Evolutionary conservation across 441 rosid species (phyloP), one percentile per base, ranked within the genome.

Genomic region (Aquilaria agallochum): DNA sequence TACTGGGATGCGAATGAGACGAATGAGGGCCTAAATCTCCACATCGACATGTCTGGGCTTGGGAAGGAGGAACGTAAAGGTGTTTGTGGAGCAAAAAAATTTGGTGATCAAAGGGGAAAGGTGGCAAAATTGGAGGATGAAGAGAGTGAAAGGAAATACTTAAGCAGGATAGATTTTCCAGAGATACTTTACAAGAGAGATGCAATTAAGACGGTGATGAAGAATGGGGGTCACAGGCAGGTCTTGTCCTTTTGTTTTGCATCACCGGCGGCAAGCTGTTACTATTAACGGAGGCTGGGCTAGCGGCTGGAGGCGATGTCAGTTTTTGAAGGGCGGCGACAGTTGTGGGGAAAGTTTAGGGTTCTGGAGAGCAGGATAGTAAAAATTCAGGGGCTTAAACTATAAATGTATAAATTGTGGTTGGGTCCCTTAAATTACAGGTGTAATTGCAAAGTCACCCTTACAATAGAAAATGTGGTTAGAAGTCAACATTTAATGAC

Each of bases 141-240:
- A 30, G 74, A 63, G 12, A 61, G 65, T 20, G 53, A 5, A 3
- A 56, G 80, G 61, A 76, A 70, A 15, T 83, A 80, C 72, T 68
- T 79, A 0, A 72, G 87, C 74, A 65, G 92, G 69, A 78, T 86
- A 53, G 77, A 76, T 2, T 53, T 86, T 63, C 83, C 87, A 0
- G 74, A 55, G 54, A 78, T 78, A 31, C 2, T 78, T 7, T 83
- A 72, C 68, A 81, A 60, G 72, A 68, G 60, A 0, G 79, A 77
- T 52, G 65, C 77, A 66, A 84, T 86, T 10, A 78, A 75, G 72
- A 89, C 92, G 20, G 92, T 83, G 83, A 84, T 86, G 90, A 86
- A 82, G 79, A 75, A 86, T 30, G 92, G 92, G 0, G 89, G 83
- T 36, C 34, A 83, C 65, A 83, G 69, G 63, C 79, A 83, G 56